Conservation (phyloP, 129 eudicot species). For the Lonicera japonica region DNA sequence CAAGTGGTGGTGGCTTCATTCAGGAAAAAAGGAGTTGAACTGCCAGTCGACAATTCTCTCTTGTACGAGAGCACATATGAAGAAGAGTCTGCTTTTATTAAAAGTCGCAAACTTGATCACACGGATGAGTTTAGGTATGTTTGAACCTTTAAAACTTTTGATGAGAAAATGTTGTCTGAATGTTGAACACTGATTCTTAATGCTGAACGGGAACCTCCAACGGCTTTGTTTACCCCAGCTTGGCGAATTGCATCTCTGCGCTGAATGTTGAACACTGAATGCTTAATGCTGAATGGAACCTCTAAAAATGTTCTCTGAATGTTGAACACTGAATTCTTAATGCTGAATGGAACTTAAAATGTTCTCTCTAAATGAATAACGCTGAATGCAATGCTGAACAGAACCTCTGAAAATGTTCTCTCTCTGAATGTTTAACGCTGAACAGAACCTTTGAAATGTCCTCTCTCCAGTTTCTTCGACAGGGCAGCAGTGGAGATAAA, state of each 20-base stretch:
- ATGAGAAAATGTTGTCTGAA: not conserved
- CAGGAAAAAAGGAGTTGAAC: conserved; percentile 15
- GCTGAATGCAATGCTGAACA: too few relatives aligned
- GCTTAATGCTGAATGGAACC: too few relatives aligned
- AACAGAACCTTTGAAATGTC: not conserved
- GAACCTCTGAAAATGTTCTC: too few relatives aligned
- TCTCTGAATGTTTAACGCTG: too few relatives aligned
- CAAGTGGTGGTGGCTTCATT: conserved; percentile 30
- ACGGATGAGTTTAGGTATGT: conserved; percentile 27
- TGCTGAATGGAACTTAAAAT: too few relatives aligned
- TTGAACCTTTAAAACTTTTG: not conserved
- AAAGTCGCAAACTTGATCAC: conserved; percentile 26
- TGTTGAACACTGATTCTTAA: not conserved
- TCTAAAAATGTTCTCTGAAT: too few relatives aligned
- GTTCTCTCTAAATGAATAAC: too few relatives aligned
- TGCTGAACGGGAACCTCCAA: not conserved
- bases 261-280: too few relatives aligned
- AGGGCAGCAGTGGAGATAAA: conserved; percentile 36
- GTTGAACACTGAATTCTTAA: too few relatives aligned
- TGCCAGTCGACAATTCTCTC: conserved; percentile 17
- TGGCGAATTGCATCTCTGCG: too few relatives aligned
- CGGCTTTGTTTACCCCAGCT: too few relatives aligned
- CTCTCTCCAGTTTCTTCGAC: conserved; percentile 31
- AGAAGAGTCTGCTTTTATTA: conserved; percentile 3
- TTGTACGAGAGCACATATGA: conserved; percentile 23